Conservation (phyloP, 2,329 filamentous ascomycete species). For the Seiridium unicorne region DNA sequence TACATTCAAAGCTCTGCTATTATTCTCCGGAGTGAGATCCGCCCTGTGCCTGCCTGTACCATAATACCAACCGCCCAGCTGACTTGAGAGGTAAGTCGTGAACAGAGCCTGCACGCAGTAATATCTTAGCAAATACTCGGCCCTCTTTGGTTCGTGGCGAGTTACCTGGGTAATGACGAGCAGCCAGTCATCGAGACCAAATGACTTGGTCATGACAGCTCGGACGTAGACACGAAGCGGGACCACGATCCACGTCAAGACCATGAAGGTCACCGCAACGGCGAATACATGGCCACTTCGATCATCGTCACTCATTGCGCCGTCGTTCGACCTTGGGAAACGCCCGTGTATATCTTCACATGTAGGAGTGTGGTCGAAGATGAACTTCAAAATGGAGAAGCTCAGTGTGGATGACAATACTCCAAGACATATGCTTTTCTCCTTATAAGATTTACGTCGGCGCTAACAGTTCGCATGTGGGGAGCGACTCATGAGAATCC, state of each 20-base stretch:
- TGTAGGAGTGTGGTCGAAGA: not conserved
- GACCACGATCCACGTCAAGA: slow-evolving; percentile 2
- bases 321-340: not conserved
- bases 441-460: not conserved
- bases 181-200: not conserved
- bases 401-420: not conserved
- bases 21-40: not conserved
- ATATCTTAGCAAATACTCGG: not conserved
- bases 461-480: not conserved
- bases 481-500: not conserved
- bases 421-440: not conserved
- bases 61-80: slow-evolving; percentile 4
- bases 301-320: slow-evolving; percentile 4
- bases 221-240: slow-evolving; percentile 1
- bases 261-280: not conserved
- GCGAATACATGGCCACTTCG: not conserved
- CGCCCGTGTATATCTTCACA: not conserved
- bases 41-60: slow-evolving; percentile 5
- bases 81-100: not conserved
- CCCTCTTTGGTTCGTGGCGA: not conserved
- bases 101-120: not conserved
- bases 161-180: slow-evolving; percentile 1
- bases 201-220: not conserved
- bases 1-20: slow-evolving; percentile 4
- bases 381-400: not conserved